These are phyloP conservation scores for Huntiella abstrusa DNA, from an alignment of 2,329 filamentous ascomycete species.

Conservation along the genomic window DNA sequence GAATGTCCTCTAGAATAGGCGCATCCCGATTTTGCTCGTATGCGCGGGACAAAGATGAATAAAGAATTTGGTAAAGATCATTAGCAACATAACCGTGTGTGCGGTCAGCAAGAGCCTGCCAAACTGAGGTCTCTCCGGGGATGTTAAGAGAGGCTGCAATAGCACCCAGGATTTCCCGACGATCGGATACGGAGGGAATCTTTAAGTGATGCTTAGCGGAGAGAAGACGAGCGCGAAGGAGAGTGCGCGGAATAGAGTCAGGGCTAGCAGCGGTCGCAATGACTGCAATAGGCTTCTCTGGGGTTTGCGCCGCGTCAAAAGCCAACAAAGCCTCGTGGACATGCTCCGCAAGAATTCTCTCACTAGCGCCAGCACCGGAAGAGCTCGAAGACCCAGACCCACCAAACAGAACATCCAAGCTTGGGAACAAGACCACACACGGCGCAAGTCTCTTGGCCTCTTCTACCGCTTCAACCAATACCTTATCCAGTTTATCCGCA, in stretches of 20 bases:
- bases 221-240: constrained; percentile 58
- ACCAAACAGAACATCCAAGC: constrained; percentile 46
- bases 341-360: constrained; percentile 39
- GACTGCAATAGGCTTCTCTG: constrained; percentile 49
- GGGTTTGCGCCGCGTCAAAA: constrained; percentile 4
- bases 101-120: constrained; percentile 53
- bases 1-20: constrained; percentile 37
- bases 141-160: constrained; percentile 49
- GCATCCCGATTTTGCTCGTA: not conserved
- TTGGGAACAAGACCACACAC: constrained; percentile 78
- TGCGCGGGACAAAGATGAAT: not conserved
- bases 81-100: constrained; percentile 89
- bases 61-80: constrained; percentile 40
- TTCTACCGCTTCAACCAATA: constrained; percentile 27
- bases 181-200: constrained; percentile 61
- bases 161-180: constrained; percentile 59
- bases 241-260: constrained; percentile 64
- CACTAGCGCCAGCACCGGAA: constrained; percentile 31
- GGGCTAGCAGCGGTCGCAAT: constrained; percentile 81
- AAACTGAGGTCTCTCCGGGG: constrained; percentile 42
- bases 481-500: constrained; percentile 22
- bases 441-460: constrained; percentile 73
- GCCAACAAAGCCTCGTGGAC: constrained; percentile 7
- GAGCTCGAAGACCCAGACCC: not conserved
- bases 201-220: constrained; percentile 73